Conservation (phyloP, 176 grass and related monocot species). For the Rhynchospora breviuscula region DNA sequence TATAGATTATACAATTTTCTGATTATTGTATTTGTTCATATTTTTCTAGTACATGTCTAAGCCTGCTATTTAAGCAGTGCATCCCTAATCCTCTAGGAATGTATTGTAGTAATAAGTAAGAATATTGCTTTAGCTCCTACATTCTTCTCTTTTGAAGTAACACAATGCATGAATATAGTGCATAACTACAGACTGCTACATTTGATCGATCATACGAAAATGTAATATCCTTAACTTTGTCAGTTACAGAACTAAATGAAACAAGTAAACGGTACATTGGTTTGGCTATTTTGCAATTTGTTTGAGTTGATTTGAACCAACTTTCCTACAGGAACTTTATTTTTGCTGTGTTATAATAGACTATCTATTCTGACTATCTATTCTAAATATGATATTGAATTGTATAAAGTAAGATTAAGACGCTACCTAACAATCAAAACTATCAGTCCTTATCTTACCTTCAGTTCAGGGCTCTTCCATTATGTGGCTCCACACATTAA, state of each 20-base stretch:
- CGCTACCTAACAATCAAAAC: slow-evolving; percentile 26
- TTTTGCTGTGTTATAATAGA: not conserved
- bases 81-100: not conserved
- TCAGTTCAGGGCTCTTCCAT: slow-evolving; percentile 15
- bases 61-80: not conserved
- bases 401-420: slow-evolving; percentile 10
- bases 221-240: not conserved
- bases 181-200: no score
- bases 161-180: no score
- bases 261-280: not conserved
- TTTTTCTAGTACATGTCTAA: not conserved
- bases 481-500: not conserved
- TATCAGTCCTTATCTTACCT: slow-evolving; percentile 10
- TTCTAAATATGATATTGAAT: not conserved
- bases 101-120: not conserved
- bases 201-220: no score
- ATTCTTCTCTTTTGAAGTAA: not conserved
- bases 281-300: not conserved
- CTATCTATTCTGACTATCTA: not conserved
- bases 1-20: not conserved
- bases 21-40: not conserved
- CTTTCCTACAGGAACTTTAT: not conserved
- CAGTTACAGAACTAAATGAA: not conserved
- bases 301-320: slow-evolving; percentile 3
- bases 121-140: not conserved